Conservation (phyloP, 2,329 filamentous ascomycete genomes). For the Aspergillus persii region DNA sequence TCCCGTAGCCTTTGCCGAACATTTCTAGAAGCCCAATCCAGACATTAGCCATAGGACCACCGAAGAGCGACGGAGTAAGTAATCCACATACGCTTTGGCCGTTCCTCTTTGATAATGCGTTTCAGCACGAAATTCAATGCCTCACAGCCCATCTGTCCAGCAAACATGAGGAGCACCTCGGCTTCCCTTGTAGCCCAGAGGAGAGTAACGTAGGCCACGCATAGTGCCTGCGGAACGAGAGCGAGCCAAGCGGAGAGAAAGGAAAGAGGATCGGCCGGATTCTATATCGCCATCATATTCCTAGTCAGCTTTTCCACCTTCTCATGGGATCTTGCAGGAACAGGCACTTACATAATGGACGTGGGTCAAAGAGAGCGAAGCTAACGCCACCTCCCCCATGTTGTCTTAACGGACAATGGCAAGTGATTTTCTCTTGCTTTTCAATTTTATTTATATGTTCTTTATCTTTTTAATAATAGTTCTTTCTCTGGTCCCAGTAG, state of each 20-base stretch:
- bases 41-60: not conserved
- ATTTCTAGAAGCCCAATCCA: conserved; percentile 48
- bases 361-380: conserved; percentile 90
- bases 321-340: not conserved
- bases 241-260: conserved; percentile 91
- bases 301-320: conserved; percentile 3
- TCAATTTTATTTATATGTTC: not conserved
- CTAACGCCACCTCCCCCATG: conserved; percentile 57
- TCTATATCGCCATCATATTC: conserved; percentile 50
- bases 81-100: conserved; percentile 65
- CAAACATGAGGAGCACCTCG: conserved; percentile 86
- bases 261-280: conserved; percentile 80
- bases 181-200: conserved; percentile 88
- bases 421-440: not conserved
- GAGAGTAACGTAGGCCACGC: conserved; percentile 84
- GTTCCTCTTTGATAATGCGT: conserved; percentile 85
- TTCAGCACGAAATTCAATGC: conserved; percentile 87
- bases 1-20: conserved; percentile 92
- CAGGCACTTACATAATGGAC: conserved; percentile 81
- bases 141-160: conserved; percentile 88
- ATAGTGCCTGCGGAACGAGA: conserved; percentile 86
- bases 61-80: too few relatives aligned
- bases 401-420: not conserved
- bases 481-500: too few relatives aligned
- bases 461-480: too few relatives aligned